Conservation (phyloP, 768 basidiomycete species). For the Tulasnella sp. region DNA sequence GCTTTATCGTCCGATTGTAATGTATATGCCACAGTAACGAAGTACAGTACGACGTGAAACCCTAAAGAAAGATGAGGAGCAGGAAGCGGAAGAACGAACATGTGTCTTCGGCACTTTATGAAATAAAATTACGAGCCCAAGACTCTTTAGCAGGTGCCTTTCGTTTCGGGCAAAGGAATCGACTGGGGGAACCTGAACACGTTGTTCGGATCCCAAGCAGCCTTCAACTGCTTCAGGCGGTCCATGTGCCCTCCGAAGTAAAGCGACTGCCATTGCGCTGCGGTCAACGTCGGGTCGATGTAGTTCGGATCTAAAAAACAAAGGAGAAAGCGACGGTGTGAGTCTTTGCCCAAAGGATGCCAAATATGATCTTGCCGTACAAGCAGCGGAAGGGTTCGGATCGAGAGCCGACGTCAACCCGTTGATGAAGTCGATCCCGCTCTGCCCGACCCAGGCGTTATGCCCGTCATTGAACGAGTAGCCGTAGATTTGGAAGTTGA, state of each 20-base stretch:
- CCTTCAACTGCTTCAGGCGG: conserved; percentile 19
- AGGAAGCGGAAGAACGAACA: not conserved
- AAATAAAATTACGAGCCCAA: no score
- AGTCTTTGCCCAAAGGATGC: not conserved
- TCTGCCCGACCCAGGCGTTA: conserved; percentile 43
- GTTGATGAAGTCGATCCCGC: conserved; percentile 46
- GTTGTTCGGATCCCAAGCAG: conserved; percentile 19
- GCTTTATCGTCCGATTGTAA: not conserved
- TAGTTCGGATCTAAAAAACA: conserved; percentile 45
- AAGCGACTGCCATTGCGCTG: conserved; percentile 35
- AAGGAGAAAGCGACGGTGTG: conserved; percentile 36
- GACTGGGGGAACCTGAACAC: conserved; percentile 26
- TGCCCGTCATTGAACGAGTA: conserved; percentile 35
- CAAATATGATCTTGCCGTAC: not conserved
- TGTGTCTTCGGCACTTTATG: not conserved
- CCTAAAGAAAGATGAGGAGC: not conserved
- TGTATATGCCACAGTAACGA: not conserved
- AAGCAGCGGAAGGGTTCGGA: conserved; percentile 27
- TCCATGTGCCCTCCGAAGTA: conserved; percentile 16
- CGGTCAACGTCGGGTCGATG: conserved; percentile 40
- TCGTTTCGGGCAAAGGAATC: not conserved
- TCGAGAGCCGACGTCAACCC: conserved; percentile 34
- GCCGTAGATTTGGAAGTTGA: conserved; percentile 51
- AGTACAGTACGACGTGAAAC: not conserved
- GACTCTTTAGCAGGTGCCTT: no score